Percentiles rank a stretch among this genome's conserved stretches.
These are phyloP conservation scores for Fusarium marasasianum DNA, from an alignment of 2,329 filamentous ascomycete species.

Conservation along the genomic window DNA sequence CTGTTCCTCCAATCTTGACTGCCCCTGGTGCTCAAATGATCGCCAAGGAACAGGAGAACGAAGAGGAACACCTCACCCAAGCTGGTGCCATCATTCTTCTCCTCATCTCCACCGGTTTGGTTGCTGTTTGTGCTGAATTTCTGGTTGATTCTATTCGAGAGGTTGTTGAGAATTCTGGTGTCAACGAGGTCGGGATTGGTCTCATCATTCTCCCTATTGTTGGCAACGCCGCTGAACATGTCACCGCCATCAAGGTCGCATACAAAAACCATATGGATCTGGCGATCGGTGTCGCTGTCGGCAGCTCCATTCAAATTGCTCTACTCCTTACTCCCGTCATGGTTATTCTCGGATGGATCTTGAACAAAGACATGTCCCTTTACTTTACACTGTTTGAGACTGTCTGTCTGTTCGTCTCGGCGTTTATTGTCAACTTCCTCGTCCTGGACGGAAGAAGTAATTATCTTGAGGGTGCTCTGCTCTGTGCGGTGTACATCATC, in stretches of 20 bases:
- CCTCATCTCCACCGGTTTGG: conserved; percentile 70
- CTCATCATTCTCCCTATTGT: conserved; percentile 78
- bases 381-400: conserved; percentile 93
- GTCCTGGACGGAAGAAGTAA: conserved; percentile 88
- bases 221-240: conserved; percentile 78
- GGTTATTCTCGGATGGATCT: conserved; percentile 76
- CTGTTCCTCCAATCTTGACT: conserved; percentile 53
- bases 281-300: conserved; percentile 76
- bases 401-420: conserved; percentile 83
- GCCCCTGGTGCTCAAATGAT: conserved; percentile 38
- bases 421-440: conserved; percentile 88
- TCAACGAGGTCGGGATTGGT: conserved; percentile 75
- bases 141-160: conserved; percentile 74
- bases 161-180: conserved; percentile 63
- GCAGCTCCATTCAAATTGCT: conserved; percentile 77
- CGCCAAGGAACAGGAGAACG: conserved; percentile 46
- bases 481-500: conserved; percentile 74
- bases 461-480: conserved; percentile 80
- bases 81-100: conserved; percentile 68
- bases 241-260: conserved; percentile 75
- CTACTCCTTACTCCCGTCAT: conserved; percentile 76
- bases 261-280: conserved; percentile 82
- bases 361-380: conserved; percentile 75
- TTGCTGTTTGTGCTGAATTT: conserved; percentile 75
- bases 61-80: conserved; percentile 62